phyloP scores from a whole-genome alignment of 2,329 filamentous ascomycete genomes.

The Aspergillaceae sp. region DNA sequence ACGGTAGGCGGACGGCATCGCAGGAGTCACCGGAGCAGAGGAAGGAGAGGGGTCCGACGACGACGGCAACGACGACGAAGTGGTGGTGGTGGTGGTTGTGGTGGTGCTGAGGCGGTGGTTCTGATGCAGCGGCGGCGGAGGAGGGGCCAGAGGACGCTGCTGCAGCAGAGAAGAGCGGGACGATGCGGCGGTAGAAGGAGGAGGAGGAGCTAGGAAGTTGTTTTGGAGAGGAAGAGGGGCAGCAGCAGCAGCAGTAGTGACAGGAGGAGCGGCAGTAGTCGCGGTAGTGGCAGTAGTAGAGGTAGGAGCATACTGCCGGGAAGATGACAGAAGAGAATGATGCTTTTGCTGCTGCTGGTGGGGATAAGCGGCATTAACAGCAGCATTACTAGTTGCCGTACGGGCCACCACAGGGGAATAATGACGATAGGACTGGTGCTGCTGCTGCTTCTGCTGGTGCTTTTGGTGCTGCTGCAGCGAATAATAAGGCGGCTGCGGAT shows the following conservation, averaged over 20 bases:
- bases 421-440: too few species aligned
- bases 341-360: slow-evolving; percentile 9
- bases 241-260: slow-evolving; percentile 9
- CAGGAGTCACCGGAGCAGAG: slow-evolving; percentile 28
- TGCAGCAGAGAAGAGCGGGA: slow-evolving; percentile 23
- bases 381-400: neutral
- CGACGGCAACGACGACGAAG: slow-evolving; percentile 19
- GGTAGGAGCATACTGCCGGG: slow-evolving; percentile 6
- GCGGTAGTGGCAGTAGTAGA: slow-evolving; percentile 1
- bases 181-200: slow-evolving; percentile 2
- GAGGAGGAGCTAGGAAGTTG: too few species aligned
- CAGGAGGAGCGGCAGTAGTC: slow-evolving; percentile 9
- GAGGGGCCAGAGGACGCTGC: slow-evolving; percentile 28
- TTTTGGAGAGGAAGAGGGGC: slow-evolving; percentile 6
- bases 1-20: slow-evolving; percentile 38
- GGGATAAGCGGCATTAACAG: slow-evolving; percentile 8
- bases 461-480: neutral
- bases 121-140: slow-evolving; percentile 20
- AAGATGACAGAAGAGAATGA: slow-evolving; percentile 7
- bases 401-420: slow-evolving; percentile 11
- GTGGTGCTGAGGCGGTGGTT: too few species aligned
- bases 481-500: too few species aligned
- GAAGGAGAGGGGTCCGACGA: slow-evolving; percentile 6
- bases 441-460: too few species aligned
- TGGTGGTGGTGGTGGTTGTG: slow-evolving; percentile 6